phyloP scores from a whole-genome alignment of 148 eudicot genomes.

The Fagopyrum homotropicum region DNA sequence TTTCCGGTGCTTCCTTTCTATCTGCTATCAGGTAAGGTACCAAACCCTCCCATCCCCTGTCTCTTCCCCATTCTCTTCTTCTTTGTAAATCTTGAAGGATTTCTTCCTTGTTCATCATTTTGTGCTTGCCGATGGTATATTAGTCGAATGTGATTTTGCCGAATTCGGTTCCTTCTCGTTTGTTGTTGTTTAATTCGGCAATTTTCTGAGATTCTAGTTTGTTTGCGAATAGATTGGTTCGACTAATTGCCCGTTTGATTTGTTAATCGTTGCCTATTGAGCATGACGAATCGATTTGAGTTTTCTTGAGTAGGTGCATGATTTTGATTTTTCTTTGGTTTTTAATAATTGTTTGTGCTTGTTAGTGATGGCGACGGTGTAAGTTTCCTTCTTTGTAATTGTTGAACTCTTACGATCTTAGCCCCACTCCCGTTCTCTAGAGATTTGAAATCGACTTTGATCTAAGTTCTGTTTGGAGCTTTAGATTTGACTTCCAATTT shows the following conservation, averaged over 20 bases:
- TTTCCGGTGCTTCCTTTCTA: constrained; percentile 24
- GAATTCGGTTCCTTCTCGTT: background rate
- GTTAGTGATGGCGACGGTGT: background rate
- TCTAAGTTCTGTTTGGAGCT: background rate
- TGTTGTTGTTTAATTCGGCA: background rate
- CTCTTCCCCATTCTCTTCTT: background rate
- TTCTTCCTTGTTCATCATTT: background rate
- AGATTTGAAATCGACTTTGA: constrained; percentile 8
- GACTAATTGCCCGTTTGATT: background rate
- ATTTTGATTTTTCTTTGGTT: background rate
- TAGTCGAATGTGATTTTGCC: background rate
- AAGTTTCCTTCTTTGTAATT: background rate
- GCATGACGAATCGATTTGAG: constrained; percentile 5
- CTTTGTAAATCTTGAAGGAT: background rate
- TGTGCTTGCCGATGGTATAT: background rate
- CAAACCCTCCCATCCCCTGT: constrained; percentile 10
- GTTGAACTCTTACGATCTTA: background rate
- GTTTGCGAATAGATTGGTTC: background rate
- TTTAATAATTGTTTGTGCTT: background rate
- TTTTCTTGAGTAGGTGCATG: constrained; percentile 10
- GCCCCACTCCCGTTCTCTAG: background rate
- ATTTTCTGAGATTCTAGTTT: background rate
- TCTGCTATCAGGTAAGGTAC: constrained; percentile 32
- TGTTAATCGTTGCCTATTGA: background rate
- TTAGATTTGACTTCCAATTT: background rate